phyloP scores from a whole-genome alignment of 345 rosid species.

The Lenwebbia sp. region DNA sequence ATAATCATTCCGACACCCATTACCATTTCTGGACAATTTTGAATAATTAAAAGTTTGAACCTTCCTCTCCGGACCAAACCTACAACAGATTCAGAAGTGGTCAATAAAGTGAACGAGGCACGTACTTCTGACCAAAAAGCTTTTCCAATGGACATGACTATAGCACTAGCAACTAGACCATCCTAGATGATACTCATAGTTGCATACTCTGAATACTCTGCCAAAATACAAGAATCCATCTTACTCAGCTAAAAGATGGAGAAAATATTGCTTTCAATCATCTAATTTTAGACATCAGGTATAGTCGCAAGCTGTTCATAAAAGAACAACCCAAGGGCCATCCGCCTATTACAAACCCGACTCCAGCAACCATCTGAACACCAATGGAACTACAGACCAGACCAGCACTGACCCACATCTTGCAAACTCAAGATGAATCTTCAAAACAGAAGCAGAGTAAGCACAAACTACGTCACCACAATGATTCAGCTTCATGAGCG shows the following conservation, averaged over 20 bases:
- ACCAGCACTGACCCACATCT: not conserved
- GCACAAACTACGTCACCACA: not conserved
- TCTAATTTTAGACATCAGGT: not conserved
- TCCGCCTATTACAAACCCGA: not conserved
- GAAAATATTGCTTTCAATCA: not conserved
- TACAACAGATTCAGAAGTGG: constrained; percentile 6
- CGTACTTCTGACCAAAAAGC: not conserved
- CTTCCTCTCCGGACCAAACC: constrained; percentile 32
- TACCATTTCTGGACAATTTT: constrained; percentile 28
- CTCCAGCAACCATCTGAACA: not conserved
- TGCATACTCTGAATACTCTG: not conserved
- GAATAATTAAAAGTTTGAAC: constrained; percentile 38
- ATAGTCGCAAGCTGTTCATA: not conserved
- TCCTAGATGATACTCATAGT: not conserved
- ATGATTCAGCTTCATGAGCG: not conserved
- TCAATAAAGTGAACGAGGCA: not conserved
- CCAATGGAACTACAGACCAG: not conserved
- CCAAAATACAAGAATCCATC: not conserved
- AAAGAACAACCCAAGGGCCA: not conserved
- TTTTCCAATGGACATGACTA: not conserved
- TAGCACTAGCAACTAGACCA: not conserved
- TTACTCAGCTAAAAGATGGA: not conserved
- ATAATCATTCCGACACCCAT: constrained; percentile 6
- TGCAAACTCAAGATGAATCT: not conserved
- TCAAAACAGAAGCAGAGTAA: not conserved